These are phyloP conservation scores for Forsythia suspensa DNA, from an alignment of 257 asterid species.

Conservation along the genomic window DNA sequence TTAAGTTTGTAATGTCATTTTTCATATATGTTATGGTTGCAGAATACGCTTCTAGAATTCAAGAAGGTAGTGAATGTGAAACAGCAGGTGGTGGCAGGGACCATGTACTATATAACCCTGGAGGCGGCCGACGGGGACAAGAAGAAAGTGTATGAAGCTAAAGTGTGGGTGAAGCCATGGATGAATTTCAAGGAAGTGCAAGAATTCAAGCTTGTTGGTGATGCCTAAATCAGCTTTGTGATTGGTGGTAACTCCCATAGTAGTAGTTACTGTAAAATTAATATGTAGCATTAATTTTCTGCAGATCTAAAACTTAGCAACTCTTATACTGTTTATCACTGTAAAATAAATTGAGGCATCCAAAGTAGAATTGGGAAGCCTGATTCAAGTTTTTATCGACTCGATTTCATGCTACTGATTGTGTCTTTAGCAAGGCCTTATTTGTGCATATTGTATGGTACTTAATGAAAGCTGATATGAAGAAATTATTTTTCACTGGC, in stretches of 20 bases:
- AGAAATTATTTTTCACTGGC: no score
- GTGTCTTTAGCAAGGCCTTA: background rate
- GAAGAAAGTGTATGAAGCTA: conserved; percentile 75
- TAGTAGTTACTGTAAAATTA: background rate
- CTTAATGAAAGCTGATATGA: no score
- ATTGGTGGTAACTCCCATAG: background rate
- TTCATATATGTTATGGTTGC: conserved; percentile 10
- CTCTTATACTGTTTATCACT: background rate
- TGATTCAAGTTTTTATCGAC: background rate
- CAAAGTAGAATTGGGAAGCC: background rate
- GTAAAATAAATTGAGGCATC: background rate
- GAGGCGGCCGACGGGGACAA: conserved; percentile 69
- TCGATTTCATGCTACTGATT: background rate
- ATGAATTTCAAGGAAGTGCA: conserved; percentile 77
- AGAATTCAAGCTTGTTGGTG: conserved; percentile 68
- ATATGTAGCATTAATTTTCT: background rate
- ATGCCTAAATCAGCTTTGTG: conserved; percentile 33
- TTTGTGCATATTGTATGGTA: no score
- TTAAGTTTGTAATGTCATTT: background rate
- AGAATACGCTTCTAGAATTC: conserved; percentile 70
- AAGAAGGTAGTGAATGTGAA: conserved; percentile 75
- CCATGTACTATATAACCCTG: conserved; percentile 66
- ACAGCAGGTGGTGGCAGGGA: conserved; percentile 80
- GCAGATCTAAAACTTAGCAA: no score
- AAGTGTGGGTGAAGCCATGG: conserved; percentile 96